Evolutionary conservation across 192 early-diverging fungal species (phyloP).

Genomic region (Coemansia sp.): DNA sequence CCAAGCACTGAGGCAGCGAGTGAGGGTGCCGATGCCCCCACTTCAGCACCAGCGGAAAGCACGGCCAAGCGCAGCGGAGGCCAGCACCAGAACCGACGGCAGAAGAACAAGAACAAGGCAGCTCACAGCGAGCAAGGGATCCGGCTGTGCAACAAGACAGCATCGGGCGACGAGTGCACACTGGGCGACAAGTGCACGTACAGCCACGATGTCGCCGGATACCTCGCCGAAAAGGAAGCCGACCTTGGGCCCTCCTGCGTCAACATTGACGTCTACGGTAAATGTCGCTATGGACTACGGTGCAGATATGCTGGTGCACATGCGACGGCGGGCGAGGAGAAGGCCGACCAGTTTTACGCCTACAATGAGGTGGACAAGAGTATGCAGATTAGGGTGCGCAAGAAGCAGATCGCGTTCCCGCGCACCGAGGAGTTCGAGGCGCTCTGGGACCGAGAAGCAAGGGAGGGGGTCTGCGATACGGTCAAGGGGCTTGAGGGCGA

Average conservation of each 20-base stretch:
- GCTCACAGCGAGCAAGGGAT: background rate
- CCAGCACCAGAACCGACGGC: conserved; percentile 22
- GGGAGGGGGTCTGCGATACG: background rate
- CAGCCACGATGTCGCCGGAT: conserved; percentile 76
- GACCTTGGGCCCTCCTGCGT: conserved; percentile 76
- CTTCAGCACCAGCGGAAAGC: background rate
- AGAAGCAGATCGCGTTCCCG: conserved; percentile 45
- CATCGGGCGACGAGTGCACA: conserved; percentile 53
- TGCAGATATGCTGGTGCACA: conserved; percentile 63
- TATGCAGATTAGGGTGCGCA: conserved; percentile 34
- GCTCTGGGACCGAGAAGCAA: conserved; percentile 21
- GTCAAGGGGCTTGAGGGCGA: background rate
- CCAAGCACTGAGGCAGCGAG: background rate
- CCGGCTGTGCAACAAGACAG: conserved; percentile 57
- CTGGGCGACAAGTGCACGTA: conserved; percentile 65
- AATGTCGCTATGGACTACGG: conserved; percentile 62
- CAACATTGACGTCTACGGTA: conserved; percentile 70
- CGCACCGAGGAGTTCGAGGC: conserved; percentile 37
- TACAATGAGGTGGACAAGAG: conserved; percentile 23
- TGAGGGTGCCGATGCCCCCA: background rate
- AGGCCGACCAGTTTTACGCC: background rate
- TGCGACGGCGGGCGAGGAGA: conserved; percentile 58
- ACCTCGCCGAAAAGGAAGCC: conserved; percentile 65
- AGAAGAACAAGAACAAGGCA: conserved; percentile 14
- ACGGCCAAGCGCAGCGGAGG: conserved; percentile 1